Percentiles rank a stretch among this genome's conserved stretches.
These are phyloP conservation scores for Pestalotiopsis sp. DNA, from an alignment of 2,329 filamentous ascomycete species.

Conservation along the genomic window DNA sequence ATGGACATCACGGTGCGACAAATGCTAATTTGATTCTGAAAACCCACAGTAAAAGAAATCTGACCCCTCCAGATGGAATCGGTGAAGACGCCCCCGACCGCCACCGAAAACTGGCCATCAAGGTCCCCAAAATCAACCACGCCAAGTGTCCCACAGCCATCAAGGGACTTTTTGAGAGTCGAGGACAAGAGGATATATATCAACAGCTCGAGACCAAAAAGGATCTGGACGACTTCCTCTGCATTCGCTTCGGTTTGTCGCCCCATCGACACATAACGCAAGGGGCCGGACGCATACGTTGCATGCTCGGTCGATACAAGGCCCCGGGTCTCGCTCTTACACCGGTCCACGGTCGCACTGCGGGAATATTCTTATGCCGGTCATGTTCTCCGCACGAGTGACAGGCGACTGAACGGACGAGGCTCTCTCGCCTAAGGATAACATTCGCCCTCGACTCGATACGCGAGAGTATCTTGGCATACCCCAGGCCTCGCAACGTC, in stretches of 20 bases:
- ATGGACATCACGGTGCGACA: neutral
- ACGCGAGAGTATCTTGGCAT: neutral
- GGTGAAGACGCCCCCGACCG: neutral
- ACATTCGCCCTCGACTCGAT: neutral
- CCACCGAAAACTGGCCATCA: slow-evolving; percentile 4
- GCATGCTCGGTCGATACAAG: neutral
- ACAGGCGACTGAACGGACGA: neutral
- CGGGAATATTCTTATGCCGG: neutral
- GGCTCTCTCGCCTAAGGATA: neutral
- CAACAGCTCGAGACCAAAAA: neutral
- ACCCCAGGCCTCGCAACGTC: neutral
- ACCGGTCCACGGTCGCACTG: neutral
- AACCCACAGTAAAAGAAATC: neutral
- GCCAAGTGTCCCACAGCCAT: neutral
- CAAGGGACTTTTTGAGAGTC: neutral
- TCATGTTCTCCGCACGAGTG: neutral
- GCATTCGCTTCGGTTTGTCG: neutral
- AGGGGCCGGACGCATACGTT: neutral
- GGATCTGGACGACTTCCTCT: neutral
- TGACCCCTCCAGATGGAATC: neutral
- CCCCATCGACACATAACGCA: neutral
- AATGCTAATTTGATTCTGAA: neutral
- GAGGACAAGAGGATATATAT: neutral
- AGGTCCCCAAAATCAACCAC: neutral
- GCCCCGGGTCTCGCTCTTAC: neutral